Conservation (phyloP, 2,329 filamentous ascomycete species). For the Lecanicillium sp. region DNA sequence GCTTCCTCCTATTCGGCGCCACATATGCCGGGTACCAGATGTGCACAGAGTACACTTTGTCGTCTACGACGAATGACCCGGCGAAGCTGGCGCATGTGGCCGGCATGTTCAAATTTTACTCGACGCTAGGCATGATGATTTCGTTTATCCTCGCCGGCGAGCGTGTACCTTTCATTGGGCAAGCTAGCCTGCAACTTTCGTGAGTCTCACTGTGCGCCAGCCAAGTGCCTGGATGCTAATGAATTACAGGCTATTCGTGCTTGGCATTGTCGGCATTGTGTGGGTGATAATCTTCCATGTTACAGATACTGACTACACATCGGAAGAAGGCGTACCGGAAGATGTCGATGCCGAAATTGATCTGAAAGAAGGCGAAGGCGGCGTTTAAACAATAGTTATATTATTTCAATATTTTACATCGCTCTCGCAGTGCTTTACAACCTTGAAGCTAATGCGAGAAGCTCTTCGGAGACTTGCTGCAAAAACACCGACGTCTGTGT, state of each 20-base stretch:
- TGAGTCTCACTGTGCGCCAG: background rate
- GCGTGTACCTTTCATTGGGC: conserved; percentile 1
- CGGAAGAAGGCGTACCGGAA: background rate
- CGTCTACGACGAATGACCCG: conserved; percentile 3
- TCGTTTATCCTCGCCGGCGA: conserved; percentile 8
- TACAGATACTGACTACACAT: conserved; percentile 3
- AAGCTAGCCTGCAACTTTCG: conserved; percentile 5
- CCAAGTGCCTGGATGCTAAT: background rate
- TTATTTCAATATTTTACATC: background rate
- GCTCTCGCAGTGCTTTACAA: background rate
- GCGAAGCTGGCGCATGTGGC: conserved; percentile 3
- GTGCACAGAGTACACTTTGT: conserved; percentile 9
- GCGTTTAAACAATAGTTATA: no score
- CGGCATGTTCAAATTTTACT: conserved; percentile 11
- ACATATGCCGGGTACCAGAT: conserved; percentile 10
- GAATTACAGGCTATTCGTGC: background rate
- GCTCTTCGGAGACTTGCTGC: background rate
- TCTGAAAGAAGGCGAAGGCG: background rate
- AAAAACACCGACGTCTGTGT: background rate
- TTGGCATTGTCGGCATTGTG: conserved; percentile 5
- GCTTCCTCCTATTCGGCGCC: conserved; percentile 5
- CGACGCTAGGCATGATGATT: conserved; percentile 10
- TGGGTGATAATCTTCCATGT: conserved; percentile 10
- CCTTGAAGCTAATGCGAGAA: background rate
- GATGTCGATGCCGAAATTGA: background rate